Percentiles rank a stretch among this genome's conserved stretches.
Conservation (phyloP, 106 monocot species). For the Narthecium ossifragum region DNA sequence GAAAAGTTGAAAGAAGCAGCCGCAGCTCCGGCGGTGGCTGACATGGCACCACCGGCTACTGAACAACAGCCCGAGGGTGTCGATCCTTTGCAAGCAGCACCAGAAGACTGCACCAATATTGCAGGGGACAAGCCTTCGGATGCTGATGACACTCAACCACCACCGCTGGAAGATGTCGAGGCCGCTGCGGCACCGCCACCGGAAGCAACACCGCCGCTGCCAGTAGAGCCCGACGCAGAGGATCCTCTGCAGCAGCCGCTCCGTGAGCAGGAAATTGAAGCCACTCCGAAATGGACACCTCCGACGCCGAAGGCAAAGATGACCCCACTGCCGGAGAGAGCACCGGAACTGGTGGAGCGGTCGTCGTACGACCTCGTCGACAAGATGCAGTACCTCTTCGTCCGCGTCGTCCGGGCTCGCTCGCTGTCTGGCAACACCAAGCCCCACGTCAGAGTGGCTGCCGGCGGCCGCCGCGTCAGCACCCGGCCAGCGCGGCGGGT, state of each 20-base stretch:
- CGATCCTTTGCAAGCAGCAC: background rate
- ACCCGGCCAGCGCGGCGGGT: conserved; percentile 41
- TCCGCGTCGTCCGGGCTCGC: conserved; percentile 69
- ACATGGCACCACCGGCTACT: background rate
- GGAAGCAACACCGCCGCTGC: background rate
- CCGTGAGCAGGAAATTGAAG: background rate
- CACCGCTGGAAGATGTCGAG: conserved; percentile 3
- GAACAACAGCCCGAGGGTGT: background rate
- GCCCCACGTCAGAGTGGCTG: conserved; percentile 54
- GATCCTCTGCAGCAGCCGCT: background rate
- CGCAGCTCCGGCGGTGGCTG: conserved; percentile 4
- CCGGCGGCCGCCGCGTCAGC: conserved; percentile 37
- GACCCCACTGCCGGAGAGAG: background rate
- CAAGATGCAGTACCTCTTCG: conserved; percentile 88
- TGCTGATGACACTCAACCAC: background rate
- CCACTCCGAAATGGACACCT: background rate
- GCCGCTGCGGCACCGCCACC: background rate
- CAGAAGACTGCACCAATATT: background rate
- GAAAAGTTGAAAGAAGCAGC: conserved; percentile 1
- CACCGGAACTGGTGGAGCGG: conserved; percentile 30
- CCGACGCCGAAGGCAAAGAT: background rate
- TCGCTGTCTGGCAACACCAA: conserved; percentile 34
- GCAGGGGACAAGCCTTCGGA: background rate
- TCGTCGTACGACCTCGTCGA: conserved; percentile 74
- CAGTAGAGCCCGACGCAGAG: background rate